Conservation (phyloP, 1,284 basidiomycete species). For the Cutaneotrichosporon sp. region DNA sequence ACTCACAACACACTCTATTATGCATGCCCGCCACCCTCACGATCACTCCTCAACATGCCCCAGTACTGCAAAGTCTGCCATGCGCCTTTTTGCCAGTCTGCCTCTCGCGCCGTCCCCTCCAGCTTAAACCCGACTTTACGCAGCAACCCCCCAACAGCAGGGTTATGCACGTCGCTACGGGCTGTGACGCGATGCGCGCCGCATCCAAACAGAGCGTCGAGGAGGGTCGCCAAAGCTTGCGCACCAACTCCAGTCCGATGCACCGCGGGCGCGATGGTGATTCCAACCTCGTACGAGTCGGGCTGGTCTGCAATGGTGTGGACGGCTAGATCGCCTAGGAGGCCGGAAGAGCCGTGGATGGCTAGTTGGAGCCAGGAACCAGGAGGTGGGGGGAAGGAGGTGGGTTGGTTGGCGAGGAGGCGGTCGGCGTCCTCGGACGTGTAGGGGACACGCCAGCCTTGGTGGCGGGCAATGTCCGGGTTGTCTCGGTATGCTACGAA, state of each 20-base stretch:
- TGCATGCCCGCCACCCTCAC: neutral
- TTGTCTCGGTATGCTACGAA: constrained; percentile 12
- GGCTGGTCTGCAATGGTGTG: constrained; percentile 5
- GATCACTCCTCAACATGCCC: constrained; percentile 1
- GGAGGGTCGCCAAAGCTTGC: neutral
- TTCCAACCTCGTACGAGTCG: constrained; percentile 8
- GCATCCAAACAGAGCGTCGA: neutral
- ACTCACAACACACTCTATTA: neutral
- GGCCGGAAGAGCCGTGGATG: constrained; percentile 4
- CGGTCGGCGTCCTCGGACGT: neutral
- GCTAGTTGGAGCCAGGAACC: constrained; percentile 10
- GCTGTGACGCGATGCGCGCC: neutral
- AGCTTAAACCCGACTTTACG: neutral
- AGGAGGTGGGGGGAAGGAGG: neutral
- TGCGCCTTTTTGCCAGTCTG: neutral
- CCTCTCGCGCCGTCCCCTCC: neutral
- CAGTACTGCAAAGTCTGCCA: neutral
- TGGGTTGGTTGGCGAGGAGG: constrained; percentile 1
- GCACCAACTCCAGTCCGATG: neutral
- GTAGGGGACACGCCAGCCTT: constrained; percentile 12
- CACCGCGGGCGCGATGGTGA: constrained; percentile 5
- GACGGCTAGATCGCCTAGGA: constrained; percentile 11
- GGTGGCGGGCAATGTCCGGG: constrained; percentile 8
- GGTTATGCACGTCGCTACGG: neutral
- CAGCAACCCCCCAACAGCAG: neutral